Evolutionary conservation across 225 moss, liverwort and hornwort species (phyloP).

Genomic region (Takakia lepidozioides): DNA sequence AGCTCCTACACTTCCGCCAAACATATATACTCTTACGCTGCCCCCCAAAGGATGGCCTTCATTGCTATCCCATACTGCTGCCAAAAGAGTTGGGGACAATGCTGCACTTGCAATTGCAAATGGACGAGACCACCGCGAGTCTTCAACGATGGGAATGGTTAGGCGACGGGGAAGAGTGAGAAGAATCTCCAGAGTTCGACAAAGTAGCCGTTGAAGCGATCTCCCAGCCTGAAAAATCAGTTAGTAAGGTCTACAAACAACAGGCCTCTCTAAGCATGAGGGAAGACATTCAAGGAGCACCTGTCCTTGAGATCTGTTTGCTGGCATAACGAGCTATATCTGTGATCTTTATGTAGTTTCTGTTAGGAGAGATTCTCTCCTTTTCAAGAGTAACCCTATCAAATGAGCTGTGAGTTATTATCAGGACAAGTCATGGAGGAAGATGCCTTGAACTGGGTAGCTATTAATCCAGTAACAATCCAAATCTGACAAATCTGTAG

Average conservation of each 20-base stretch:
- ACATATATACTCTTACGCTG: slow-evolving; percentile 51
- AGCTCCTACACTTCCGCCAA: slow-evolving; percentile 45
- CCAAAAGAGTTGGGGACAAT: slow-evolving; percentile 63
- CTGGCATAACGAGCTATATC: no score
- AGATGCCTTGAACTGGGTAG: no score
- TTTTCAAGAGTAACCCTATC: no score
- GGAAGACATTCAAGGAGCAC: no score
- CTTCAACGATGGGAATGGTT: slow-evolving; percentile 75
- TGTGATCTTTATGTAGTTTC: no score
- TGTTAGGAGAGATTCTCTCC: no score
- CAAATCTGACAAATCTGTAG: neutral
- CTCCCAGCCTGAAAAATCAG: slow-evolving; percentile 29
- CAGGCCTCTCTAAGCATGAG: no score
- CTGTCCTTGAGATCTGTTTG: no score
- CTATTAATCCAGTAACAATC: no score
- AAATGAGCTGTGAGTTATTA: no score
- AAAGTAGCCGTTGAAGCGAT: slow-evolving; percentile 42
- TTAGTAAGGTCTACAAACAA: no score
- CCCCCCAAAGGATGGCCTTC: slow-evolving; percentile 62
- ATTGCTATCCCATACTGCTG: slow-evolving; percentile 79
- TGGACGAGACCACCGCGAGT: slow-evolving; percentile 69
- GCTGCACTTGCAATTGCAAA: slow-evolving; percentile 76
- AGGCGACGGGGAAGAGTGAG: slow-evolving; percentile 78
- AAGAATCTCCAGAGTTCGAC: slow-evolving; percentile 54
- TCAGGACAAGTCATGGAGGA: no score